Base-by-base conservation (phyloP, 306 rosid genomes). In the Glycine soja region DNA sequence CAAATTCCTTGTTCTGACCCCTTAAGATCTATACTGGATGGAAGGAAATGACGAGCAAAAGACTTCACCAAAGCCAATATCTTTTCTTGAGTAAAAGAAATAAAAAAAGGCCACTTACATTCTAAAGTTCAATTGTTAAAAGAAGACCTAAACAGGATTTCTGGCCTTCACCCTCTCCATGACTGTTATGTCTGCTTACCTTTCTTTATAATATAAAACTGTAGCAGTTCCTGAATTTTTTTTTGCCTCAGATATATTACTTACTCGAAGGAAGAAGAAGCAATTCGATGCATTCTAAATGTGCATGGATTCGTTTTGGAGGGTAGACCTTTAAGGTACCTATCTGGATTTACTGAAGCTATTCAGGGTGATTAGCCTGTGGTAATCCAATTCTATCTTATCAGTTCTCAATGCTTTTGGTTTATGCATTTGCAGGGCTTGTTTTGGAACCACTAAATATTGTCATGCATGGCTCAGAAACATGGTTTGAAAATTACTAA, bases 381-480 rank as follows among this genome's bases (percentile, higher is more conserved):
- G 56, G 51, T 38, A 32, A 11, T 24, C 38, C 4, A 5, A 59
- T 24, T 77, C 74, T 38, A 58, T 78, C 74, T 71, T 51, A 48
- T 45, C 68, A 58, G 18, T 70, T 50, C 13, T 78, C 6, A 43
- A 42, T 48, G 42, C 38, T 46, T 70, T 54, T 70, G 75, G 16
- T 62, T 70, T 87, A 45, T 11, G 59, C 76, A 76, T 84, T 65
- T 61, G 62, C 86, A 96, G 99, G 97, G 98, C 99, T 80, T 92
- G 98, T 85, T 96, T 93, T 75, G 99, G 99, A 79, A 96, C 99
- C 69, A 93, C 99, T 46, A 96, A 96, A 79, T 96, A 96, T 78
- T 96, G 99, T 68, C 99, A 96, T 88, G 98, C 98, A 19, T 96
- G 99, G 99, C 89, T 96, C 62, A 88, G 99, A 81, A 96, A 88